phyloP scores from a whole-genome alignment of 2,329 filamentous ascomycete species.

The Lasiodiplodia theobromae region DNA sequence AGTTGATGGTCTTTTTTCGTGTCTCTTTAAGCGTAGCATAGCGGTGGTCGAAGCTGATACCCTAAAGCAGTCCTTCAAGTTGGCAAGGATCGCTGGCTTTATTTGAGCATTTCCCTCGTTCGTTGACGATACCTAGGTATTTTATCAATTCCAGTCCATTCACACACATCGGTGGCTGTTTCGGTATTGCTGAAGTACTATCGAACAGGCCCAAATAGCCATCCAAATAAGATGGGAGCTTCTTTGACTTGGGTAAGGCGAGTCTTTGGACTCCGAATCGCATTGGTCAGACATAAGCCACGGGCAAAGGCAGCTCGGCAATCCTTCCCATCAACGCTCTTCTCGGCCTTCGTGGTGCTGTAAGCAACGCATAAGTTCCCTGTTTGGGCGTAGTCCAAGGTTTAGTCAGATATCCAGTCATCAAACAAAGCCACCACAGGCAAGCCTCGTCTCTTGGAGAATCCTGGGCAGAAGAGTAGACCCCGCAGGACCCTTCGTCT shows the following conservation, averaged over 20 bases:
- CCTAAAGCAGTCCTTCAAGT: not conserved
- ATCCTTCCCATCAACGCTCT: not conserved
- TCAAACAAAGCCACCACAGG: not conserved
- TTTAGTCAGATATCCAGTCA: not conserved
- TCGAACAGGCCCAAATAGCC: not conserved
- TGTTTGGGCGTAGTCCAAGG: not conserved
- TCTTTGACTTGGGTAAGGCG: not conserved
- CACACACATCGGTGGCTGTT: not conserved
- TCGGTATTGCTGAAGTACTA: not conserved
- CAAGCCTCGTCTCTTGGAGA: not conserved
- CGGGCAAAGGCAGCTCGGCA: not conserved
- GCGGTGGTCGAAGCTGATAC: conserved; percentile 2
- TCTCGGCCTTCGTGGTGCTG: not conserved
- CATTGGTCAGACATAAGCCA: not conserved
- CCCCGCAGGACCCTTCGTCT: too few species aligned
- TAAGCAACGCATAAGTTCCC: not conserved
- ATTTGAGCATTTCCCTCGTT: not conserved
- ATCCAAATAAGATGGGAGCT: not conserved
- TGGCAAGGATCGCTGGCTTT: not conserved
- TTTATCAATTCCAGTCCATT: not conserved
- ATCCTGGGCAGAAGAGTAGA: not conserved
- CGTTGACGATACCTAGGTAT: not conserved
- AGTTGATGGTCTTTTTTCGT: not conserved
- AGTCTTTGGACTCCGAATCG: not conserved
- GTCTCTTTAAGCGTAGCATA: not conserved